Base-by-base conservation (phyloP, 768 basidiomycete genomes). In the Punctularia strigosozonata region DNA sequence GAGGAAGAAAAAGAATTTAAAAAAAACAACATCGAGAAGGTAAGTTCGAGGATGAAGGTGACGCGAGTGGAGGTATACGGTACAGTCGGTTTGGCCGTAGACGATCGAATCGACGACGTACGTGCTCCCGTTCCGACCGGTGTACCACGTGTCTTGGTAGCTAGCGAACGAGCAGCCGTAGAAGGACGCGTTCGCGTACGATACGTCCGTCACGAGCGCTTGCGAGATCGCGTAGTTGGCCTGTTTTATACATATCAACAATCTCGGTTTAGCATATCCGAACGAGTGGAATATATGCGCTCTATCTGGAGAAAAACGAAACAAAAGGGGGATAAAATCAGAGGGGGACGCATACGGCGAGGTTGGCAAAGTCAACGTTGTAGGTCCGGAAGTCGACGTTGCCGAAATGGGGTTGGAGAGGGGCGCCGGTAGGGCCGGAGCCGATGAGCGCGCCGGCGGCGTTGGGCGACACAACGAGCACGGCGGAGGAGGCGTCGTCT, bases 61-160 rank as follows among this genome's bases (percentile, higher is more conserved):
- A 8, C 15, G 19, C 10, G 33, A 19, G 20, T 8, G 10, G 8
- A 34, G 33, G 10, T 28, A 32, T 0, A 28, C 55, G 68, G 46
- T 43, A 75, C 77, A 81, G 46, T 82, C 79, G 0, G 73, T 77
- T 48, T 72, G 62, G 4, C 80, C 79, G 40, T 65, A 77, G 19
- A 82, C 65, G 13, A 72, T 67, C 42, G 76, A 76, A 37, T 78
- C 77, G 4, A 69, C 64, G 7, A 71, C 72, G 50, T 74, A 78
- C 0, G 75, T 75, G 51, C 66, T 72, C 4, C 62, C 71, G 36
- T 68, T 76, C 2, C 63, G 57, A 1, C 79, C 79, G 0, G 75
- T 72, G 47, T 74, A 78, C 69, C 74, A 76, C 0, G 79, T 80
- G 47, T 78, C 76, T 50, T 80, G 75, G 44, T 63, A 78, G 47